Evolutionary conservation across 2,329 filamentous ascomycete genomes (phyloP).

Genomic region (Fusarium globosum): DNA sequence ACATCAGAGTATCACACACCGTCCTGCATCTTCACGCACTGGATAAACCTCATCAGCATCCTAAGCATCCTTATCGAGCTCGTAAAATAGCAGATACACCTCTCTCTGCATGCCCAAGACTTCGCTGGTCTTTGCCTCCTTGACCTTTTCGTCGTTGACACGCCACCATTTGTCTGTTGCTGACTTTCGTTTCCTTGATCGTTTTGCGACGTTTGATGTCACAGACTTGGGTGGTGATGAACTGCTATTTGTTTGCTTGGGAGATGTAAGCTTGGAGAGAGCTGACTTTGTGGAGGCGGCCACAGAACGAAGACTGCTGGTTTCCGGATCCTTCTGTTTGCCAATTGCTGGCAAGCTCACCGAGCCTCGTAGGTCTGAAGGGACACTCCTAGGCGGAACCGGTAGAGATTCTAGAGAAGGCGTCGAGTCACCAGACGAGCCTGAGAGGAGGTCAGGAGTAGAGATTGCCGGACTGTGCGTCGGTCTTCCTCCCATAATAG

Average conservation of each 20-base stretch:
- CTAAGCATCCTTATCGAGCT: slow-evolving; percentile 70
- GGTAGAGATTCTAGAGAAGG: slow-evolving; percentile 52
- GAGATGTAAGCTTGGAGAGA: slow-evolving; percentile 60
- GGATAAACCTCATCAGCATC: slow-evolving; percentile 28
- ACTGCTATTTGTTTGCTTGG: slow-evolving; percentile 45
- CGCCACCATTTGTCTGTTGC: slow-evolving; percentile 87
- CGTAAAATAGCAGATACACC: slow-evolving; percentile 96
- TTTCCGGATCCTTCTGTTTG: slow-evolving; percentile 59
- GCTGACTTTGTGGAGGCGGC: slow-evolving; percentile 67
- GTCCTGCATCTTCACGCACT: background rate
- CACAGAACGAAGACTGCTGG: slow-evolving; percentile 65
- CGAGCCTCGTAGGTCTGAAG: slow-evolving; percentile 43
- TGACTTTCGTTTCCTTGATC: slow-evolving; percentile 66
- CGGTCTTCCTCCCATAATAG: slow-evolving; percentile 53
- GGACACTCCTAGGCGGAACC: slow-evolving; percentile 48
- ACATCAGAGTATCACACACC: slow-evolving; percentile 8
- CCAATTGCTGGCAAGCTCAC: slow-evolving; percentile 44
- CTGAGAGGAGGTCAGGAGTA: slow-evolving; percentile 59
- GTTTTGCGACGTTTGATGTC: slow-evolving; percentile 45
- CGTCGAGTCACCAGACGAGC: slow-evolving; percentile 50
- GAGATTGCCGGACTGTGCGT: slow-evolving; percentile 58
- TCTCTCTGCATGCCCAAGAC: slow-evolving; percentile 94
- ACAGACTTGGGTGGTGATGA: slow-evolving; percentile 34
- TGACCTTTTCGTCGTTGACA: slow-evolving; percentile 96
- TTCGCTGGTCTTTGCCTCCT: slow-evolving; percentile 91